phyloP scores from a whole-genome alignment of 1,284 basidiomycete genomes.

The Irpex sp. region DNA sequence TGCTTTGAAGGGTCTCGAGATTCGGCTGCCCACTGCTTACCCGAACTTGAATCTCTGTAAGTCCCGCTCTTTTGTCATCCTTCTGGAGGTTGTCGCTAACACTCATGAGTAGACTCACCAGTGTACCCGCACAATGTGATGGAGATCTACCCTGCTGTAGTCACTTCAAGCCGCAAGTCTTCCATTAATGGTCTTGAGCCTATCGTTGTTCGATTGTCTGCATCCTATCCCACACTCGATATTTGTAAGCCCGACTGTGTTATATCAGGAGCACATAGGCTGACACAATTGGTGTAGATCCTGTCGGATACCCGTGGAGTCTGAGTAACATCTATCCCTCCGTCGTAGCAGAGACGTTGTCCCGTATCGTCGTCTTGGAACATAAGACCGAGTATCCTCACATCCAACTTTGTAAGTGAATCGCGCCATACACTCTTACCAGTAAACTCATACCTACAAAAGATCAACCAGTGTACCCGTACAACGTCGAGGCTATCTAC shows the following conservation, averaged over 20 bases:
- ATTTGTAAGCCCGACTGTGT: background rate
- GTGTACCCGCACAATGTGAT: constrained; percentile 11
- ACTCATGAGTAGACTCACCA: background rate
- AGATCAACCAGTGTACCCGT: constrained; percentile 6
- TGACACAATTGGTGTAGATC: constrained; percentile 11
- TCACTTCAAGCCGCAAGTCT: background rate
- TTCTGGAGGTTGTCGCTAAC: background rate
- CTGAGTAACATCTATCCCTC: constrained; percentile 15
- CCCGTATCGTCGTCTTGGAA: background rate
- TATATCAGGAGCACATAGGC: background rate
- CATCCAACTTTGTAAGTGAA: constrained; percentile 2
- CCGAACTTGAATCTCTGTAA: background rate
- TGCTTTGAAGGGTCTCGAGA: background rate
- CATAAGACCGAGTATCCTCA: constrained; percentile 1
- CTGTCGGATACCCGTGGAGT: constrained; percentile 20
- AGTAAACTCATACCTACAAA: background rate
- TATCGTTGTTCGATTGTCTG: background rate
- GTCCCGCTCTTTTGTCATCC: too few relatives aligned
- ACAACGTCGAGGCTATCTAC: constrained; percentile 8
- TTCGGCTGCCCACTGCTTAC: background rate
- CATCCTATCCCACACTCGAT: background rate
- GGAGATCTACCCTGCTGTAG: constrained; percentile 3
- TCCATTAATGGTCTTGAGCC: background rate
- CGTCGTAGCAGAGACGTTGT: background rate
- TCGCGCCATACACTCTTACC: too few relatives aligned